These are phyloP conservation scores for Pseudogymnoascus sp. DNA, from an alignment of 2,329 filamentous ascomycete genomes.

Conservation along the genomic window DNA sequence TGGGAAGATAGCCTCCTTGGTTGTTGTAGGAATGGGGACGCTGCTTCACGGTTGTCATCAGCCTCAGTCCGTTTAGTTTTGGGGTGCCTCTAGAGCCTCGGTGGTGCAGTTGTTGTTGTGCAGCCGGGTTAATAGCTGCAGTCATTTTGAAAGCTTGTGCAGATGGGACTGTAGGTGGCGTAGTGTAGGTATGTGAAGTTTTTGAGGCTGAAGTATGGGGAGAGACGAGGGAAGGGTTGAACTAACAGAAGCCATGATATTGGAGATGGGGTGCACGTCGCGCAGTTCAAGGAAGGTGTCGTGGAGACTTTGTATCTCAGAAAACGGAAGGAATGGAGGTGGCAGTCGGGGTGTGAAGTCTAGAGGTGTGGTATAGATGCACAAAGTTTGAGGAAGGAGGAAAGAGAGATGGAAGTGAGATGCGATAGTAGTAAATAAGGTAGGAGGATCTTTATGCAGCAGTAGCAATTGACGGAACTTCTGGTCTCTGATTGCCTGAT, in stretches of 20 bases:
- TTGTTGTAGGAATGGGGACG: constrained; percentile 28
- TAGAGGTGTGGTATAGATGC: not conserved
- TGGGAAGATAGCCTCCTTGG: constrained; percentile 45
- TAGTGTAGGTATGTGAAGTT: not conserved
- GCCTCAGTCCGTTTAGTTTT: constrained; percentile 1
- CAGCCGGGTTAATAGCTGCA: not conserved
- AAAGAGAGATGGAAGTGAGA: constrained; percentile 7
- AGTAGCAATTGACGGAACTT: constrained; percentile 3
- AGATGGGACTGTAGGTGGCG: not conserved
- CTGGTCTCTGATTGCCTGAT: constrained; percentile 3
- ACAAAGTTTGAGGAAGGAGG: constrained; percentile 5
- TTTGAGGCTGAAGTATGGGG: constrained; percentile 2
- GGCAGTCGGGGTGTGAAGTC: not conserved
- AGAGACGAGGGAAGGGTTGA: constrained; percentile 11
- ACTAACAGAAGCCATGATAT: constrained; percentile 25
- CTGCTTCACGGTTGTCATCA: constrained; percentile 22
- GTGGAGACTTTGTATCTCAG: constrained; percentile 8
- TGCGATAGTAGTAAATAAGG: constrained; percentile 8
- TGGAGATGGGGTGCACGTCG: constrained; percentile 11
- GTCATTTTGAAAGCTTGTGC: not conserved
- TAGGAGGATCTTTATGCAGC: constrained; percentile 8
- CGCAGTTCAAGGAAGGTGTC: constrained; percentile 9
- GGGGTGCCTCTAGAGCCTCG: not conserved
- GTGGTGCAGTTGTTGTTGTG: not conserved
- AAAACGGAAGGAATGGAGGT: not conserved